Evolutionary conservation across 2,329 filamentous ascomycete species (phyloP).

Genomic region (Sporothrix curviconia): DNA sequence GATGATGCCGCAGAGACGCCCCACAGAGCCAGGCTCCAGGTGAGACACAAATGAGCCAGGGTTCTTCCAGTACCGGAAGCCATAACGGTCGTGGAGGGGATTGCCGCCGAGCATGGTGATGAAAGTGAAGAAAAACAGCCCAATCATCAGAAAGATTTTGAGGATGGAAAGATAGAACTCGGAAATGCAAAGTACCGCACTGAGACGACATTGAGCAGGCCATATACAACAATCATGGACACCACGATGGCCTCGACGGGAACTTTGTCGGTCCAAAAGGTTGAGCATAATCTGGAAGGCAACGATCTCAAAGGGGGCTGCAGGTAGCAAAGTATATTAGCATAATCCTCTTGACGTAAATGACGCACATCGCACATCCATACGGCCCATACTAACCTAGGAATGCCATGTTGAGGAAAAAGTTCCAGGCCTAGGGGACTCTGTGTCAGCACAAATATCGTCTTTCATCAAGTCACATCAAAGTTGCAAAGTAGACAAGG

Average conservation of each 20-base stretch:
- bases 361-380: no score
- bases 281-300: slow-evolving; percentile 51
- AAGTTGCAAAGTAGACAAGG: no score
- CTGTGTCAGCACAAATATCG: neutral
- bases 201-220: slow-evolving; percentile 3
- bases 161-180: slow-evolving; percentile 23
- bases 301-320: slow-evolving; percentile 38
- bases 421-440: slow-evolving; percentile 40
- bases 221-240: slow-evolving; percentile 15
- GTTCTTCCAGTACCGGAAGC: slow-evolving; percentile 21
- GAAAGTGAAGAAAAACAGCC: slow-evolving; percentile 45
- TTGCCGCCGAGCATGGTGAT: slow-evolving; percentile 37
- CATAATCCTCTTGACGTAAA: no score
- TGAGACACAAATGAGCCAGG: slow-evolving; percentile 40
- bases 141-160: slow-evolving; percentile 43
- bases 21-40: slow-evolving; percentile 29
- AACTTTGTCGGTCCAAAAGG: slow-evolving; percentile 46
- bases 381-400: slow-evolving; percentile 32
- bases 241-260: slow-evolving; percentile 32
- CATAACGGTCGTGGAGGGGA: slow-evolving; percentile 9
- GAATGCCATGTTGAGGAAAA: slow-evolving; percentile 44
- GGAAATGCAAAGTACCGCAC: slow-evolving; percentile 17
- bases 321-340: no score
- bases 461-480: no score
- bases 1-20: slow-evolving; percentile 37